phyloP scores from a whole-genome alignment of 345 rosid genomes.

The Raphanus sativus region DNA sequence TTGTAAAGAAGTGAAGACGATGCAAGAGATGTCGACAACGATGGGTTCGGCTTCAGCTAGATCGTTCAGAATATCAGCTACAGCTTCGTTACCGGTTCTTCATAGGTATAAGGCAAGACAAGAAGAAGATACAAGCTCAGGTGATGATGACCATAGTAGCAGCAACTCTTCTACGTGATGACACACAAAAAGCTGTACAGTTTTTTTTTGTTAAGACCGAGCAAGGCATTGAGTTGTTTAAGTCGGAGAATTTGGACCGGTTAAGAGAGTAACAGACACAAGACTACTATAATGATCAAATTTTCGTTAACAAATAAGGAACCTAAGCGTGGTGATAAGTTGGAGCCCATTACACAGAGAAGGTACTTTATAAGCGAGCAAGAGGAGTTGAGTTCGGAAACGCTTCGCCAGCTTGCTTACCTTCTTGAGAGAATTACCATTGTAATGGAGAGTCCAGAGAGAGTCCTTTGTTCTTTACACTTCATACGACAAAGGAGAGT shows the following conservation, averaged over 20 bases:
- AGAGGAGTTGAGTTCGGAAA: too few species aligned
- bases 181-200: constrained; percentile 30
- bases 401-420: too few species aligned
- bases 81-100: constrained; percentile 81
- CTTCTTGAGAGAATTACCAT: too few species aligned
- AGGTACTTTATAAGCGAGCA: too few species aligned
- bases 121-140: constrained; percentile 61
- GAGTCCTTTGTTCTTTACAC: too few species aligned
- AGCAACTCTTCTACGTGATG: constrained; percentile 68
- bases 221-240: constrained; percentile 13
- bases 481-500: too few species aligned
- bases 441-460: too few species aligned
- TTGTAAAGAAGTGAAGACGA: constrained; percentile 85
- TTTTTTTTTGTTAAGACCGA: constrained; percentile 24
- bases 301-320: constrained; percentile 36
- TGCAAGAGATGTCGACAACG: constrained; percentile 61
- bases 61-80: constrained; percentile 79
- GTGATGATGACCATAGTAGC: constrained; percentile 51
- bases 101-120: constrained; percentile 61
- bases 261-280: constrained; percentile 27
- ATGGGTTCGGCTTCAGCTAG: constrained; percentile 80
- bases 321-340: neutral
- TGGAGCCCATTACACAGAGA: too few species aligned
- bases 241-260: constrained; percentile 10
- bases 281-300: constrained; percentile 21